Evolutionary conservation across 2,329 filamentous ascomycete genomes (phyloP).

Genomic region (Arthroderma uncinatum): DNA sequence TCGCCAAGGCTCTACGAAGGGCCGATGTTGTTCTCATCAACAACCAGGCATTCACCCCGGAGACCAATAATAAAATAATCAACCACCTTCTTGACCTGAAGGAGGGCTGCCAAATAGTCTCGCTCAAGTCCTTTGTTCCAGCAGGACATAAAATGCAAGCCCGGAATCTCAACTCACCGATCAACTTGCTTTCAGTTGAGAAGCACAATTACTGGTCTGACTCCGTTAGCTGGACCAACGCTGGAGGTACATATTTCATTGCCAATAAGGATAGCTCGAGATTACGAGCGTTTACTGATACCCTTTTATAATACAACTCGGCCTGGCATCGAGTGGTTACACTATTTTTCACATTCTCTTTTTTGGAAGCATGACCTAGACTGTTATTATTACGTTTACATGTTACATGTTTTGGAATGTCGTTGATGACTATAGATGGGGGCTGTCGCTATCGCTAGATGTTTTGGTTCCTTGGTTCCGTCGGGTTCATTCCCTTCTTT

Average conservation of each 20-base stretch:
- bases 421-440: conserved; percentile 1
- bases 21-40: conserved; percentile 97
- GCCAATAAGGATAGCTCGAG: conserved; percentile 61
- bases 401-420: neutral
- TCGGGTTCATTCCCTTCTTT: neutral
- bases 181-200: conserved; percentile 69
- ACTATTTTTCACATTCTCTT: neutral
- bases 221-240: conserved; percentile 81
- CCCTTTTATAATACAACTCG: neutral
- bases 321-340: neutral
- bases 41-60: conserved; percentile 88
- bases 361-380: conserved; percentile 5
- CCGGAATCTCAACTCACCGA: conserved; percentile 67
- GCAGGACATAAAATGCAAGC: conserved; percentile 62
- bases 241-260: conserved; percentile 76
- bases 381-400: neutral
- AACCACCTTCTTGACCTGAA: conserved; percentile 91
- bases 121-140: conserved; percentile 81
- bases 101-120: conserved; percentile 78
- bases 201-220: conserved; percentile 57
- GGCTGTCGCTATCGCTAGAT: neutral
- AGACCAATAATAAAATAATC: conserved; percentile 72
- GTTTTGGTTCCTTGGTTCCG: neutral
- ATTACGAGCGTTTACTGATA: conserved; percentile 36
- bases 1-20: conserved; percentile 61